Conservation (phyloP, 2,329 filamentous ascomycete genomes). For the Torrubiellomyces zombiae region DNA sequence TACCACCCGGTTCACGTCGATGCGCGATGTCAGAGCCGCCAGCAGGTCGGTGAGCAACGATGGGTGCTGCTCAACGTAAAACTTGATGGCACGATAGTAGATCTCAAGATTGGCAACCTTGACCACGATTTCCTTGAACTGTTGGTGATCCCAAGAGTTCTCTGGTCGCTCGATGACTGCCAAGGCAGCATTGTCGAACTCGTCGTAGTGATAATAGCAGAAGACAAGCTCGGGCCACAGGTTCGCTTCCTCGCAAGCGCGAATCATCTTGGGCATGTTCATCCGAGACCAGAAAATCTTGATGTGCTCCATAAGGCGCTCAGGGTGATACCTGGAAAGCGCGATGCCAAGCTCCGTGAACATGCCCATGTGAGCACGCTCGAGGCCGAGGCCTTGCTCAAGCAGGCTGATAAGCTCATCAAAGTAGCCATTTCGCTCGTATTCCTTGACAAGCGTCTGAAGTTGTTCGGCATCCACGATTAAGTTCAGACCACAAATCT, state of each 20-base stretch:
- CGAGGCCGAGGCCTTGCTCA: conserved; percentile 85
- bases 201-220: conserved; percentile 95
- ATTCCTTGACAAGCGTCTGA: conserved; percentile 83
- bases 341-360: conserved; percentile 90
- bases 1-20: conserved; percentile 98
- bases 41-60: conserved; percentile 90
- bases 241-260: conserved; percentile 82
- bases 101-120: conserved; percentile 98
- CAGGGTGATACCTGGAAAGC: conserved; percentile 85
- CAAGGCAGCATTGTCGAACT: conserved; percentile 91
- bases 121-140: conserved; percentile 96
- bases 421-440: conserved; percentile 94
- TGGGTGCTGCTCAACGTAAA: conserved; percentile 94
- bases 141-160: conserved; percentile 98
- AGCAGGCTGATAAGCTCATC: conserved; percentile 91
- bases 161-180: conserved; percentile 96
- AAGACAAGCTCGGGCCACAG: conserved; percentile 97
- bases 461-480: conserved; percentile 96
- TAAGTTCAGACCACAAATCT: conserved; percentile 96
- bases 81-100: conserved; percentile 93
- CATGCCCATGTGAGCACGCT: conserved; percentile 90
- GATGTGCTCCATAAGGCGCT: conserved; percentile 93
- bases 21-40: conserved; percentile 76
- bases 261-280: conserved; percentile 95
- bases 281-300: conserved; percentile 97